These are phyloP conservation scores for Solanum paucissectum DNA, from an alignment of 257 asterid genomes.

Conservation along the genomic window DNA sequence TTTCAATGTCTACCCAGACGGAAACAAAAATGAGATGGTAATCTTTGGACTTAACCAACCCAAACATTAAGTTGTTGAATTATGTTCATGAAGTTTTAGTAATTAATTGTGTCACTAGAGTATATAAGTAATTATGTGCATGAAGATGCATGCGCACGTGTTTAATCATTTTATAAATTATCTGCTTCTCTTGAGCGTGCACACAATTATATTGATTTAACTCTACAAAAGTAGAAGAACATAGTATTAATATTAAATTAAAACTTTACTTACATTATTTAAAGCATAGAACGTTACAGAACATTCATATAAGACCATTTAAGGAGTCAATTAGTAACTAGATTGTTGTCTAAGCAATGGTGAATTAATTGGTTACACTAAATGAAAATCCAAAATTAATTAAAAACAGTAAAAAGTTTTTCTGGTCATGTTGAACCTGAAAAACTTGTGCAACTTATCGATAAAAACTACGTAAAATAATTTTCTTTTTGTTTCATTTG, in stretches of 20 bases:
- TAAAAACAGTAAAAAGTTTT: not conserved
- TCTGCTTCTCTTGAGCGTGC: not conserved
- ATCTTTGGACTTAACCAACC: not conserved
- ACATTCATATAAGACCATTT: not conserved
- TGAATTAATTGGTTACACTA: not conserved
- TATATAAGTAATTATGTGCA: not conserved
- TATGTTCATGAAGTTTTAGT: not conserved
- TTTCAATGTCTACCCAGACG: not conserved
- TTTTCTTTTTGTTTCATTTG: not conserved
- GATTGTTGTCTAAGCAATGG: not conserved
- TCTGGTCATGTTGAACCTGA: not conserved
- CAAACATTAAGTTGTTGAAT: not conserved
- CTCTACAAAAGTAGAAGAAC: not conserved
- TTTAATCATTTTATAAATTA: not conserved
- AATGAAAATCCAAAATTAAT: not conserved
- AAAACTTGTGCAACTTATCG: not conserved
- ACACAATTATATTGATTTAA: not conserved
- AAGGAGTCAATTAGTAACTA: not conserved
- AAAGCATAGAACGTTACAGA: not conserved
- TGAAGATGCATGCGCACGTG: not conserved
- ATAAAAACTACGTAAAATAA: not conserved
- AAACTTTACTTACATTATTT: not conserved
- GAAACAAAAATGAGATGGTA: not conserved
- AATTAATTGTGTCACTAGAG: not conserved
- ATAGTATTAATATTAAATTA: not conserved